Percentiles rank a stretch among this genome's conserved stretches.
Evolutionary conservation across 2,329 filamentous ascomycete genomes (phyloP).

Genomic region (Fusarium longipes): DNA sequence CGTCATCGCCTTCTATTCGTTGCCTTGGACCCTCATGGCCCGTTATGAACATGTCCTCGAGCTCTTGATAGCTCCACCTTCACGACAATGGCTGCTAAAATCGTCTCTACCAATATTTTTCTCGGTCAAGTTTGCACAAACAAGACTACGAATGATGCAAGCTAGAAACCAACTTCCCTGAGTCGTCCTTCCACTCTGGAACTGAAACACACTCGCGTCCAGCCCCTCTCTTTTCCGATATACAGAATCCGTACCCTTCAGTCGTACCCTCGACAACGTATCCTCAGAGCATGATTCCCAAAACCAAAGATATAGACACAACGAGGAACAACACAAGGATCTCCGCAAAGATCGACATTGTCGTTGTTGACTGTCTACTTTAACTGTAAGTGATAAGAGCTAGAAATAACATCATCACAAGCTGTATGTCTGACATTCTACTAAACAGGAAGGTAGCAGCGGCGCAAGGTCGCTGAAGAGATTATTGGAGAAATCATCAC

Average conservation of each 20-base stretch:
- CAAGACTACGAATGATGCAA: no score
- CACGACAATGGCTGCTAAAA: no score
- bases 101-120: no score
- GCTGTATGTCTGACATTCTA: no score
- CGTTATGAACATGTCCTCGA: no score
- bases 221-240: not conserved
- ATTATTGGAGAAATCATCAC: constrained; percentile 12
- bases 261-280: not conserved
- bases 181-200: not conserved
- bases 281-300: not conserved
- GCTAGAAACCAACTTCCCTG: not conserved
- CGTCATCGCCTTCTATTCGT: no score
- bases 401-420: not conserved
- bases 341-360: not conserved
- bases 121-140: no score
- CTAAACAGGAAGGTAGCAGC: no score
- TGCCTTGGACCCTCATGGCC: no score
- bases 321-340: constrained; percentile 6
- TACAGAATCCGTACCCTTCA: not conserved
- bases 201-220: not conserved
- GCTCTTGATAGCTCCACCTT: no score
- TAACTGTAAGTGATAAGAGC: not conserved
- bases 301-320: not conserved
- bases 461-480: constrained; percentile 1
- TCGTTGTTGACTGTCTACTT: not conserved